phyloP scores from a whole-genome alignment of 1,139 yeast genomes.

The Dujonia santamariae region DNA sequence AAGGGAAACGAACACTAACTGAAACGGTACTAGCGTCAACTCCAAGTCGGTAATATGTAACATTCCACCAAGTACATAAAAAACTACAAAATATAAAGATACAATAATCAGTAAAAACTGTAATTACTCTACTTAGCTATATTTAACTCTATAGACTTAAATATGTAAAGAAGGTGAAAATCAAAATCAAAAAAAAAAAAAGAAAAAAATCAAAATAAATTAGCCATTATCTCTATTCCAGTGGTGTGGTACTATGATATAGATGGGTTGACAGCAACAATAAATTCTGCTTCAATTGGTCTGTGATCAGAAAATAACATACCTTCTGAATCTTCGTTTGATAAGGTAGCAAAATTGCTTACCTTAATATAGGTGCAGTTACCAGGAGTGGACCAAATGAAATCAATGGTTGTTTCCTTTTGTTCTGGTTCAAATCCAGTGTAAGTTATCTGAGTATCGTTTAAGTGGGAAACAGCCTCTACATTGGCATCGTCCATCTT shows the following conservation, averaged over 20 bases:
- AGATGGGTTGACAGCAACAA: no score
- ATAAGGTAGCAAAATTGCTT: slow-evolving; percentile 21
- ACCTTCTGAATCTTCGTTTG: slow-evolving; percentile 17
- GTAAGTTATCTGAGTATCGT: slow-evolving; percentile 28
- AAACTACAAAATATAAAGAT: no score
- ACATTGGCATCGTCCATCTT: slow-evolving; percentile 18
- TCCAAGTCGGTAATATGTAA: no score
- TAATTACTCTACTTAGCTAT: no score
- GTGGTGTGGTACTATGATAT: not conserved
- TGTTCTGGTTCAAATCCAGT: slow-evolving; percentile 36
- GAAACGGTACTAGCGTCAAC: no score
- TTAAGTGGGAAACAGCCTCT: slow-evolving; percentile 17
- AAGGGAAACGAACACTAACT: no score
- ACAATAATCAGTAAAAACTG: no score
- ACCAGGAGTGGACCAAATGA: slow-evolving; percentile 22
- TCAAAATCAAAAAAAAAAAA: no score
- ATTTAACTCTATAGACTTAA: no score
- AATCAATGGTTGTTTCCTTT: slow-evolving; percentile 22
- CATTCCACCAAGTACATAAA: no score
- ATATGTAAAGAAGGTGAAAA: no score
- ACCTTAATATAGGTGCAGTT: slow-evolving; percentile 15
- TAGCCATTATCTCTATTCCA: not conserved
- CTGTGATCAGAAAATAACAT: slow-evolving; percentile 42
- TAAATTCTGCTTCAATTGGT: slow-evolving; percentile 27
- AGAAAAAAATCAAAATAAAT: no score